Conservation (phyloP, 2,329 filamentous ascomycete genomes). For the Exophiala bonariae region DNA sequence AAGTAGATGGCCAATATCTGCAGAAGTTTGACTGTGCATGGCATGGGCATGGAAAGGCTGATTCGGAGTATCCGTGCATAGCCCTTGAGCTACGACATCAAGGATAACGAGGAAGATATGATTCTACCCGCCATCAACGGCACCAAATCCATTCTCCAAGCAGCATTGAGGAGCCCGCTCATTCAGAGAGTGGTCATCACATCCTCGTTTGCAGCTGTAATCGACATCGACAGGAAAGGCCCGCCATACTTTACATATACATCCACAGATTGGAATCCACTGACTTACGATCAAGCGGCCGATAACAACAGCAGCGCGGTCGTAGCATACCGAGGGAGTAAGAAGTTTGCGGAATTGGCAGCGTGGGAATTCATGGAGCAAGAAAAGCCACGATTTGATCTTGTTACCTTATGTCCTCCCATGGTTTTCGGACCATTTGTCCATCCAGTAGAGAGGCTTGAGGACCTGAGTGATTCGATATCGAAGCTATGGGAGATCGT, state of each 20-base stretch:
- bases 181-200: conserved; percentile 75
- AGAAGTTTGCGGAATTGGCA: conserved; percentile 65
- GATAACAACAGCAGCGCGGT: conserved; percentile 31
- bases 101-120: conserved; percentile 62
- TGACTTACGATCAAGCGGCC: conserved; percentile 42
- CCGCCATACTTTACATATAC: conserved; percentile 31
- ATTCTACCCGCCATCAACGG: conserved; percentile 63
- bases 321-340: conserved; percentile 51
- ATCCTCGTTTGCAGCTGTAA: conserved; percentile 66
- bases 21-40: no score
- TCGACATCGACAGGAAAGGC: conserved; percentile 48
- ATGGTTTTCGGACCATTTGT: conserved; percentile 48
- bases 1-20: no score
- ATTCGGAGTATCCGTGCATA: no score
- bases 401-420: conserved; percentile 48
- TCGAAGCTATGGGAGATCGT: conserved; percentile 39
- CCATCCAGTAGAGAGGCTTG: conserved; percentile 38
- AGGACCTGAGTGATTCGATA: conserved; percentile 46
- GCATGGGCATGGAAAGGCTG: no score
- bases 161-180: conserved; percentile 58
- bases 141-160: conserved; percentile 61
- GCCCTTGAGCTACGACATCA: conserved; percentile 72
- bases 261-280: conserved; percentile 42
- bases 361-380: conserved; percentile 38
- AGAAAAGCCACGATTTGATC: conserved; percentile 40